Base-by-base conservation (phyloP, 1,284 basidiomycete species). In the Ceratorhiza oryzae-sativae region DNA sequence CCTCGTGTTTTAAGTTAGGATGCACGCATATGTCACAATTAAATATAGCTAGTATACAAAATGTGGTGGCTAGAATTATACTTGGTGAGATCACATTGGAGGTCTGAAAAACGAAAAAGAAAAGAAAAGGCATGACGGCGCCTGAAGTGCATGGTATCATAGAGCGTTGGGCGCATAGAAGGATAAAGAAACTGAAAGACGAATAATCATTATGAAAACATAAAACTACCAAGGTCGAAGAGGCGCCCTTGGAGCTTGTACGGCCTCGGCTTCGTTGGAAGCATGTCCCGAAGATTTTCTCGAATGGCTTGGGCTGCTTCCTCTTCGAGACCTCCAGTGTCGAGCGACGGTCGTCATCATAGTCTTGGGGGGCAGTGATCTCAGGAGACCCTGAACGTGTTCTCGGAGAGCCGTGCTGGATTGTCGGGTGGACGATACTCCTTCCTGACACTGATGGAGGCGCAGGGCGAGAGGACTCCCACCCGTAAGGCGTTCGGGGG, bases 41-140 rank as follows among this genome's bases (percentile, higher is more conserved):
- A 36, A 59, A 58, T 70, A 58, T 45, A 23, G n/a, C 67, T 70
- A 70, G 27, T 58, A 39, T 70, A 68, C 55, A 70, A 58, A 48
- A 59, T 46, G 67, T 58, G 55, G 51, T 42, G 42, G 55, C 42
- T 68, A 55, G 39, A 55, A 70, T 70, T 70, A 68, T 68, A 70
- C 41, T 70, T 41, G 49, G 36, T 49, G 23, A 32, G 34, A 46
- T 48, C 55, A 53, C 67, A 70, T 70, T 49, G 34, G 55, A 41
- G 59, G 55, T 59, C 67, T 39, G 25, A 34, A 49, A 23, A 13
- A 39, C 6, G 13, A 39, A 13, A 70, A 70, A 70, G 55, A 49
- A 34, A 23, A 49, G 23, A 13, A 41, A 36, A n/a, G 18, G n/a
- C 53, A 56, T 56, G 53, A 34, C 3, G 34, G 30, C 18, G 53